Evolutionary conservation across 345 rosid species (phyloP).

Genomic region (Microcos paniculata): DNA sequence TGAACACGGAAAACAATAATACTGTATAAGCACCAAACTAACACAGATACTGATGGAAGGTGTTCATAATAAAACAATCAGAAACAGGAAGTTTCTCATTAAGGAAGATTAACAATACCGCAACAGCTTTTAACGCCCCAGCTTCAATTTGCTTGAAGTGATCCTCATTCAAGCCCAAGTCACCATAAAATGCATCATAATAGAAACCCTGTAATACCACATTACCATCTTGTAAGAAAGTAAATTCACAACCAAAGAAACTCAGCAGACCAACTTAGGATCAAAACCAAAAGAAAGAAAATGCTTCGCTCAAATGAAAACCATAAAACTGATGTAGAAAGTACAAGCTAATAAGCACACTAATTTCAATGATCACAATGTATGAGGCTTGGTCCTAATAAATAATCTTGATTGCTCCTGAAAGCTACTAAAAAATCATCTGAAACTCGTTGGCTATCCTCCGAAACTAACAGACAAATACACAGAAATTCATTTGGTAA

Average conservation of each 20-base stretch:
- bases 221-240: constrained; percentile 5
- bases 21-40: constrained; percentile 10
- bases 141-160: constrained; percentile 78
- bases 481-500: not conserved
- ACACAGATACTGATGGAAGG: not conserved
- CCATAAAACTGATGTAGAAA: not conserved
- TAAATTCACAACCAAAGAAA: not conserved
- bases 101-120: constrained; percentile 43
- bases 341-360: not conserved
- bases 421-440: not conserved
- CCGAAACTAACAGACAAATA: not conserved
- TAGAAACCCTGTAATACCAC: constrained; percentile 77
- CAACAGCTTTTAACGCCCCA: constrained; percentile 68
- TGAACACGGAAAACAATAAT: not conserved
- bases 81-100: not conserved
- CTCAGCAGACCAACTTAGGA: not conserved
- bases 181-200: constrained; percentile 94
- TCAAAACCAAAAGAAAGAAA: not conserved
- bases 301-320: not conserved
- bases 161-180: constrained; percentile 79
- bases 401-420: not conserved
- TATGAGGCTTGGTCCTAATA: not conserved
- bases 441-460: not conserved
- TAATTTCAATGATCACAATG: not conserved
- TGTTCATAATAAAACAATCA: not conserved